Evolutionary conservation across 176 grass and related monocot species (phyloP).

Genomic region (Carex scoparia): DNA sequence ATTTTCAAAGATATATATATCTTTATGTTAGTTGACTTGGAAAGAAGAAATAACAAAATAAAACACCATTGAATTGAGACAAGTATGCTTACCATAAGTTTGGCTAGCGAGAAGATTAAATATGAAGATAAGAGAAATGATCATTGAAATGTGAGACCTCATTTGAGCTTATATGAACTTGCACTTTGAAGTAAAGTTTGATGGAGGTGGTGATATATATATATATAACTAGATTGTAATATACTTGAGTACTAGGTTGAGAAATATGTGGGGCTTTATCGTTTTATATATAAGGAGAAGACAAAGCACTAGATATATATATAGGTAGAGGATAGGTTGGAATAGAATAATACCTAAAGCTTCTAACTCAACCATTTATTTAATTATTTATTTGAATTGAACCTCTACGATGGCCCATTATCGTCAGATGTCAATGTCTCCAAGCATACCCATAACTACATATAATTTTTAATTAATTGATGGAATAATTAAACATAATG

Average conservation of each 20-base stretch:
- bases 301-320: conserved; percentile 21
- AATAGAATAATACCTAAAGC: conserved; percentile 17
- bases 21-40: neutral
- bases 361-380: conserved; percentile 32
- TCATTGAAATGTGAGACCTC: conserved; percentile 38
- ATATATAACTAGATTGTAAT: neutral
- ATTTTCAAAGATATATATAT: neutral
- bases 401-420: conserved; percentile 6
- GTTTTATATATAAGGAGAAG: conserved; percentile 3
- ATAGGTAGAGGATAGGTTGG: neutral
- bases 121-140: conserved; percentile 41
- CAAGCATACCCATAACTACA: neutral
- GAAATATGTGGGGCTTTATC: conserved; percentile 18
- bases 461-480: neutral
- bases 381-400: conserved; percentile 15
- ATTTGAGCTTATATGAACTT: conserved; percentile 34
- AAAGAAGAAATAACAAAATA: neutral
- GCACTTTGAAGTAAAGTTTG: neutral
- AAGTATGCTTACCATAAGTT: conserved; percentile 49
- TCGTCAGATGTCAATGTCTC: conserved; percentile 38
- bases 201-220: neutral
- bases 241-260: conserved; percentile 19
- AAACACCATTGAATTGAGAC: neutral
- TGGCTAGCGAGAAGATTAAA: conserved; percentile 37
- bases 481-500: conserved; percentile 14